Conservation (phyloP, 495 filamentous ascomycete genomes). For the Aspergillus avenaceus region DNA sequence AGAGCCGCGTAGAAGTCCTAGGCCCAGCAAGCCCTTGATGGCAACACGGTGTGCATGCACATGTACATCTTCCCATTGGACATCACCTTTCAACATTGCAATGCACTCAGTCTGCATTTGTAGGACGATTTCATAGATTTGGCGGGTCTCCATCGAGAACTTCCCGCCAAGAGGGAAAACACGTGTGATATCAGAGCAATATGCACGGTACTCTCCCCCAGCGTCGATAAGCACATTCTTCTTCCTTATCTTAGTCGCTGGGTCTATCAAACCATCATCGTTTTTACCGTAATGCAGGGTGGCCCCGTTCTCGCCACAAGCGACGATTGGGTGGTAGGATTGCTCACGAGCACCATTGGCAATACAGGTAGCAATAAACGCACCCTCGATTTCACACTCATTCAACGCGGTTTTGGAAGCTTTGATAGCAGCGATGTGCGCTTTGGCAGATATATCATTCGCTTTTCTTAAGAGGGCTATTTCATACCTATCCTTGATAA, state of each 20-base stretch:
- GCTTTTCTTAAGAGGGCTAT: slow-evolving; percentile 78
- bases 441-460: slow-evolving; percentile 73
- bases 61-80: slow-evolving; percentile 84
- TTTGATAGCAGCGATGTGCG: slow-evolving; percentile 67
- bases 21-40: slow-evolving; percentile 68
- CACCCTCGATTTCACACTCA: slow-evolving; percentile 77
- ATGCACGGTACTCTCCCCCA: slow-evolving; percentile 73
- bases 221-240: slow-evolving; percentile 79
- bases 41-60: slow-evolving; percentile 72
- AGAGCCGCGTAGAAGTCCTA: slow-evolving; percentile 71
- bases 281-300: slow-evolving; percentile 89
- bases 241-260: slow-evolving; percentile 48
- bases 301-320: slow-evolving; percentile 68
- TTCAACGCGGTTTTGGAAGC: slow-evolving; percentile 62
- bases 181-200: slow-evolving; percentile 86
- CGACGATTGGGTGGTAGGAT: slow-evolving; percentile 83
- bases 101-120: slow-evolving; percentile 80
- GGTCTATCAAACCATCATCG: slow-evolving; percentile 52
- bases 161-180: slow-evolving; percentile 77
- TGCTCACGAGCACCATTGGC: slow-evolving; percentile 68
- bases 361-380: slow-evolving; percentile 74
- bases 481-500: slow-evolving; percentile 82
- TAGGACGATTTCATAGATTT: slow-evolving; percentile 83
- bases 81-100: slow-evolving; percentile 66
- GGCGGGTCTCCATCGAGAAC: slow-evolving; percentile 66